Base-by-base conservation (phyloP, 257 asterid species). In the Primulina eburnea region DNA sequence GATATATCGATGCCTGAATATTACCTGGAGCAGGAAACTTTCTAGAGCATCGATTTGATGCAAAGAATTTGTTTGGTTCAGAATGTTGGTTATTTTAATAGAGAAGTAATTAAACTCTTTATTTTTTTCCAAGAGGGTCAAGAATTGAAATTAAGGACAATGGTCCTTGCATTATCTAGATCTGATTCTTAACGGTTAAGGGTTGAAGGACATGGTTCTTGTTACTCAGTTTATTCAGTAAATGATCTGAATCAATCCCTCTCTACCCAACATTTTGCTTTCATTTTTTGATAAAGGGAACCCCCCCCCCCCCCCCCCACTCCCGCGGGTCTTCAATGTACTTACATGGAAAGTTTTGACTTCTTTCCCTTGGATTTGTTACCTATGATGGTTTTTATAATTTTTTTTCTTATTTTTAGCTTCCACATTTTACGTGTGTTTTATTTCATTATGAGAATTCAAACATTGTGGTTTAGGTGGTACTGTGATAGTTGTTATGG, bases 401-500 rank as follows among this genome's bases (percentile, higher is more conserved):
- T n/a, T n/a, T n/a, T n/a, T n/a, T n/a, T n/a, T n/a, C n/a, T n/a
- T 1, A 0, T 5, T 34, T 34, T 34, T 12, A 62, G 66, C 70
- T 53, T 65, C 58, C 60, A 33, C 38, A 37, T 40, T 50, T 2
- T 4, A 50, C 6, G 0, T 50, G 20, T 50, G 56, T 50, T 50
- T 5, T 50, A 11, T 16, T 50, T 43, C 5, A 4, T 43, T 43
- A 12, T 43, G 53, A 43, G 53, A 17, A 43, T 12, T 3, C 10
- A 43, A 2, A 4, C 17, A 0, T 12, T 14, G 16, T 50, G 56
- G 20, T 50, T 50, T 50, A 16, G 62, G 24, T n/a, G n/a, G n/a
- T n/a, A n/a, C n/a, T n/a, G n/a, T 70, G 70, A 65, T 66, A 33
- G 5, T 53, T 69, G 40, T 43, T 47, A 30, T 40, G 28, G 56